phyloP scores from a whole-genome alignment of 2,329 filamentous ascomycete species.

The Rutstroemia sydowiana region DNA sequence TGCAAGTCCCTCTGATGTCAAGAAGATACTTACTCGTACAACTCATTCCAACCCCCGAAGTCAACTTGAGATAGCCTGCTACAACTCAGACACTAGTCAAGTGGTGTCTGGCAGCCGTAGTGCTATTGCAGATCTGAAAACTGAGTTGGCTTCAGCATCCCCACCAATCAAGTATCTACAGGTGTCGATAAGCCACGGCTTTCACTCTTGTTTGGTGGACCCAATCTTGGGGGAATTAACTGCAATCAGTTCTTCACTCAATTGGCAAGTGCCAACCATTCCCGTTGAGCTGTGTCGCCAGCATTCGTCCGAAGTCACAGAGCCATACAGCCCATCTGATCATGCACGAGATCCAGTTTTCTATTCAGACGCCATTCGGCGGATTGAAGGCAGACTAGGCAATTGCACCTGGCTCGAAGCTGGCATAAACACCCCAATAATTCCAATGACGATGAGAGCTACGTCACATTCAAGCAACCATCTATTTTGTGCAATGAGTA shows the following conservation, averaged over 20 bases:
- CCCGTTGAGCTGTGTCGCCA: slow-evolving; percentile 4
- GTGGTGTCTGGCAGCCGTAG: slow-evolving; percentile 27
- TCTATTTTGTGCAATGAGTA: not conserved
- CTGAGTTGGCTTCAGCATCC: slow-evolving; percentile 14
- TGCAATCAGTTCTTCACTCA: slow-evolving; percentile 15
- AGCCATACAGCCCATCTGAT: not conserved
- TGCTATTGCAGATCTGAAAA: slow-evolving; percentile 8
- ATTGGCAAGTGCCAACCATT: slow-evolving; percentile 20
- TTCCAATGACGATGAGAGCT: slow-evolving; percentile 27
- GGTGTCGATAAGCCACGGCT: slow-evolving; percentile 26
- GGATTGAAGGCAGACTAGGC: slow-evolving; percentile 19
- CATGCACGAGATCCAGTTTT: slow-evolving; percentile 28
- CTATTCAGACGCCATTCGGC: slow-evolving; percentile 25
- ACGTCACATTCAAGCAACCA: not conserved
- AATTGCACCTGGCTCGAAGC: slow-evolving; percentile 31
- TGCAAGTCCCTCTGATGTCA: not conserved
- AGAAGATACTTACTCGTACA: not conserved
- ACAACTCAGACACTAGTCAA: slow-evolving; percentile 28
- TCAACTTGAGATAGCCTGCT: slow-evolving; percentile 29
- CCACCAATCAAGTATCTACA: slow-evolving; percentile 13
- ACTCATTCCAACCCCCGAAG: not conserved
- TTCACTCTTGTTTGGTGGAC: slow-evolving; percentile 27
- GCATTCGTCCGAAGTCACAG: not conserved
- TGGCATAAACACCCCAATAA: slow-evolving; percentile 26
- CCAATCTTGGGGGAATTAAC: slow-evolving; percentile 16